These are phyloP conservation scores for Cryphonectria parasitica DNA, from an alignment of 2,329 filamentous ascomycete genomes.

Conservation along the genomic window DNA sequence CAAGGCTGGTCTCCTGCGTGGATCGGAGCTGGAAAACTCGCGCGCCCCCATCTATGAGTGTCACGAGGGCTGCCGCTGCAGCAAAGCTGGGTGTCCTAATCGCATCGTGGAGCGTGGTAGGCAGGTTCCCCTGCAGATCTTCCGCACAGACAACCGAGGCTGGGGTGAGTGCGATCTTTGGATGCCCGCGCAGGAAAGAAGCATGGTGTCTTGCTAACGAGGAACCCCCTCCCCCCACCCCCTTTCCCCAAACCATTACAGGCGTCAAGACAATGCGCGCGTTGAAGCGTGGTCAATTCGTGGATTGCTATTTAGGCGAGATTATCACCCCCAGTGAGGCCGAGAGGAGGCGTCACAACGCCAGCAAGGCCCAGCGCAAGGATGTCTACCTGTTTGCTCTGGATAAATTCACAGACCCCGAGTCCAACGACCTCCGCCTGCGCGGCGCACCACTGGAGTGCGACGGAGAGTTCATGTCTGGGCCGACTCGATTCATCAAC, in stretches of 20 bases:
- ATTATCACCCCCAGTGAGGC: conserved; percentile 69
- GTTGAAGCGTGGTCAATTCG: conserved; percentile 74
- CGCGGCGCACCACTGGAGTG: conserved; percentile 61
- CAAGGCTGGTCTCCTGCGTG: conserved; percentile 56
- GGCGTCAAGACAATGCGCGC: conserved; percentile 67
- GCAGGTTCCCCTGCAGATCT: conserved; percentile 73
- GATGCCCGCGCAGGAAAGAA: neutral
- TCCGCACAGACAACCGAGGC: conserved; percentile 71
- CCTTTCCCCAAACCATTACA: conserved; percentile 33
- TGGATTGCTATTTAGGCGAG: conserved; percentile 79
- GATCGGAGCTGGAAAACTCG: conserved; percentile 54
- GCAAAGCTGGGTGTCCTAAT: conserved; percentile 64
- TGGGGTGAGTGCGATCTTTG: conserved; percentile 63
- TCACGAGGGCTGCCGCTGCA: conserved; percentile 71
- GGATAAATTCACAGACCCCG: conserved; percentile 73
- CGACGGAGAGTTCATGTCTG: conserved; percentile 76
- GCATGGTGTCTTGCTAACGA: neutral
- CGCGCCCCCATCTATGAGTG: conserved; percentile 78
- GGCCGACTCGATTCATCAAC: conserved; percentile 81
- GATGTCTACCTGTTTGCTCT: conserved; percentile 80
- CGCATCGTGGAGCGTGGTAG: conserved; percentile 77
- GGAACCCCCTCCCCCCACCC: neutral
- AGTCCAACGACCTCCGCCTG: conserved; percentile 60
- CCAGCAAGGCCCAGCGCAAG: conserved; percentile 63
- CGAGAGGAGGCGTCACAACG: conserved; percentile 61